Evolutionary conservation across 2,329 filamentous ascomycete species (phyloP), one percentile per base, ranked within the genome.

Genomic region (Xylaria hypoxylon): DNA sequence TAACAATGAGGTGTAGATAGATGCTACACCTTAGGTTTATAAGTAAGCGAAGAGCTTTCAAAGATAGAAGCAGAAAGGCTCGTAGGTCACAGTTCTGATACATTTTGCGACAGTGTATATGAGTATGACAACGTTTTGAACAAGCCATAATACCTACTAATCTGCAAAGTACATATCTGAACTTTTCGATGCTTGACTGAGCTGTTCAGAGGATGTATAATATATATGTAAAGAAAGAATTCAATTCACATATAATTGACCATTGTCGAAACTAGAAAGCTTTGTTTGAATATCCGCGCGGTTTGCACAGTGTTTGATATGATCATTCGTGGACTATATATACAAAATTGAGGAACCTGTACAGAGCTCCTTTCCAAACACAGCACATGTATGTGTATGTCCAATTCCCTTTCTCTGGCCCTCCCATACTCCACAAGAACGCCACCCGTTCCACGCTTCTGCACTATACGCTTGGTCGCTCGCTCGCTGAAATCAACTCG

Each of bases 281-380:
- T n/a, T 53, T 60, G 56, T 56, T 68, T 50, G 19, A 62, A 60
- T 47, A 17, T 40, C 28, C 19, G 55, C 59, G 52, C 58, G 11
- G 19, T 22, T 26, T 10, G 28, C 62, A 33, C 48, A 5, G 19
- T 31, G 35, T 69, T 61, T 50, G n/a, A 2, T 67, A 45, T 64
- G 60, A 40, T 68, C 48, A 31, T 68, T 68, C 59, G 11, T 65
- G 11, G 62, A 47, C 31, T 67, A 60, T 65, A 65, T 68, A 55
- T 65, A 68, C 65, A 65, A 55, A 17, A 60, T 47, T 11, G 48
- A 33, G 26, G 53, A 47, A 53, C 44, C 24, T 40, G 35, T 59
- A 33, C 33, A 47, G 22, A 53, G 40, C 53, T 4, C 38, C 17
- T 57, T 22, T 60, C 59, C 50, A 45, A 57, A 47, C 42, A 59